phyloP scores from a whole-genome alignment of 768 basidiomycete species.

The Psilocybe cyanescens region DNA sequence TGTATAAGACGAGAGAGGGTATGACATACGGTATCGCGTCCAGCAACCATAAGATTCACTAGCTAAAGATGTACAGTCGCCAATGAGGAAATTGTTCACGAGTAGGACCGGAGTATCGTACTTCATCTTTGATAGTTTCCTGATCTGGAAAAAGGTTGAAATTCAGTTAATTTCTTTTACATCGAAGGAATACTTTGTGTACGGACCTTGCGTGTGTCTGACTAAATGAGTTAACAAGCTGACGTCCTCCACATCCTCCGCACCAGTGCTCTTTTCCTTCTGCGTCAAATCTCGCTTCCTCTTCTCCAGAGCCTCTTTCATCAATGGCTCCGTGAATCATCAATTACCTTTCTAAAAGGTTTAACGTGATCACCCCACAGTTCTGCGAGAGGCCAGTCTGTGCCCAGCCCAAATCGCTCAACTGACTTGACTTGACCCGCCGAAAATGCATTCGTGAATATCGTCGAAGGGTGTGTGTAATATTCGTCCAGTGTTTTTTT shows the following conservation, averaged over 20 bases:
- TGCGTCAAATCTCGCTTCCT: slow-evolving; percentile 39
- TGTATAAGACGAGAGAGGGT: background rate
- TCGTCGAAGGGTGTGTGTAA: slow-evolving; percentile 38
- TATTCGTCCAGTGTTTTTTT: slow-evolving; percentile 29
- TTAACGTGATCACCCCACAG: slow-evolving; percentile 51
- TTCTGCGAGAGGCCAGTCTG: slow-evolving; percentile 43
- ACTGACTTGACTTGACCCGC: slow-evolving; percentile 44
- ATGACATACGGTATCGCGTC: slow-evolving; percentile 52
- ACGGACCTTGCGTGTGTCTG: slow-evolving; percentile 44
- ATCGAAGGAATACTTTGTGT: too few relatives aligned
- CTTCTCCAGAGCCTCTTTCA: slow-evolving; percentile 42
- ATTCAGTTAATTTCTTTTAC: background rate
- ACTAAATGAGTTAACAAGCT: slow-evolving; percentile 54
- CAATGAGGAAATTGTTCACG: background rate
- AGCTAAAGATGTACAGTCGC: slow-evolving; percentile 4
- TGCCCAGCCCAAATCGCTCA: slow-evolving; percentile 42
- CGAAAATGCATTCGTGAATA: slow-evolving; percentile 53
- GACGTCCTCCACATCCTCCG: slow-evolving; percentile 26
- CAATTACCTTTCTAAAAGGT: slow-evolving; percentile 46
- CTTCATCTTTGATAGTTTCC: slow-evolving; percentile 41
- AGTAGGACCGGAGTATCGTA: background rate
- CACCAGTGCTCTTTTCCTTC: too few relatives aligned
- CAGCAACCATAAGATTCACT: slow-evolving; percentile 41
- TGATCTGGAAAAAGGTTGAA: slow-evolving; percentile 19
- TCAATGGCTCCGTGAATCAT: slow-evolving; percentile 51